These are phyloP conservation scores for Citrus medica DNA, from an alignment of 345 rosid genomes.

Conservation along the genomic window DNA sequence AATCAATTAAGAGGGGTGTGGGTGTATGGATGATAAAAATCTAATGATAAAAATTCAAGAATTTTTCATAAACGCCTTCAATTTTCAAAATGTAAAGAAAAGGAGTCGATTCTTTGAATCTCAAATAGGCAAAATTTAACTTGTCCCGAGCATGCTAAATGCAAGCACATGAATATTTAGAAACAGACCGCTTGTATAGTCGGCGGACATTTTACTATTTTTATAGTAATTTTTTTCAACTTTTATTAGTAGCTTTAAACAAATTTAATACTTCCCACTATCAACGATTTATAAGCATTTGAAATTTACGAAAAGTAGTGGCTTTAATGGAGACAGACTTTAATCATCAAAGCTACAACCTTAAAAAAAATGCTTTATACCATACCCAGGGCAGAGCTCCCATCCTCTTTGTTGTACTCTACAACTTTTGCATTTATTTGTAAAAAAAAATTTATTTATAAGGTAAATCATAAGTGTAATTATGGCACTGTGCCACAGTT, in stretches of 20 bases:
- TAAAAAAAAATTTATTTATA: background rate
- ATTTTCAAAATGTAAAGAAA: background rate
- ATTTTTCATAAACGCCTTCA: background rate
- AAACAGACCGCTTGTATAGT: too few relatives aligned
- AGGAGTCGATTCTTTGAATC: too few relatives aligned
- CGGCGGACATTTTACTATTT: too few relatives aligned
- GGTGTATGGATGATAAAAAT: too few relatives aligned
- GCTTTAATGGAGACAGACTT: background rate
- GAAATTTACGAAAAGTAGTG: background rate
- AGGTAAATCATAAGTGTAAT: too few relatives aligned
- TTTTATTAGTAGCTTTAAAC: background rate
- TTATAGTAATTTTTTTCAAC: too few relatives aligned
- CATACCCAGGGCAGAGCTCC: too few relatives aligned
- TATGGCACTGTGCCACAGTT: too few relatives aligned
- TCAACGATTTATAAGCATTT: background rate
- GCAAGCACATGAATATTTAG: background rate
- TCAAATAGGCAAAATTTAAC: background rate
- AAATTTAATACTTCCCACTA: too few relatives aligned
- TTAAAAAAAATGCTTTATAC: background rate
- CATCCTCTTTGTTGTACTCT: background rate
- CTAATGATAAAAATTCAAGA: too few relatives aligned
- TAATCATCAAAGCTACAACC: background rate
- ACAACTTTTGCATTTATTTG: background rate
- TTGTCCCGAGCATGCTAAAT: background rate
- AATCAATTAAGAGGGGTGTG: too few relatives aligned